Evolutionary conservation across 73 alveolate genomes (phyloP), one percentile per base, ranked within the genome.

Genomic region (Uronychia binucleata): DNA sequence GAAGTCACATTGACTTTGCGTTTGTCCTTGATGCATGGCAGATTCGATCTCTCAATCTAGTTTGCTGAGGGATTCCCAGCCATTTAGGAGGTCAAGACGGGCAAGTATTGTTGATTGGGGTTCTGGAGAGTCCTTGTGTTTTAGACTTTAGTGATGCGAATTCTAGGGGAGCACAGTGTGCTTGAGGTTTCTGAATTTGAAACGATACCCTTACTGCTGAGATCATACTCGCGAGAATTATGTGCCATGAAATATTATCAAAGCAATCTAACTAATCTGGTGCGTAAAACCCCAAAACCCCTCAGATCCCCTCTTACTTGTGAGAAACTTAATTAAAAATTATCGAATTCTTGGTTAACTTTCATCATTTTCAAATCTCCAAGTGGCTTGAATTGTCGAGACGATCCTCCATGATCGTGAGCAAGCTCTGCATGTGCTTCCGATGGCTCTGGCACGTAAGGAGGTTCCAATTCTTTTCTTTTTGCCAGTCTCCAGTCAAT

Each of bases 381-480:
- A n/a, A n/a, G n/a, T n/a, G n/a, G n/a, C n/a, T n/a, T n/a, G n/a
- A n/a, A n/a, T n/a, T n/a, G n/a, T n/a, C n/a, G n/a, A n/a, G n/a
- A n/a, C n/a, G n/a, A n/a, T n/a, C n/a, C n/a, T n/a, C n/a, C n/a
- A n/a, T n/a, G n/a, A n/a, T n/a, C n/a, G n/a, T n/a, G n/a, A n/a
- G n/a, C n/a, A n/a, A n/a, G n/a, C n/a, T n/a, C n/a, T n/a, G n/a
- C n/a, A n/a, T n/a, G n/a, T n/a, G n/a, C n/a, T n/a, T n/a, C n/a
- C n/a, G n/a, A n/a, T n/a, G n/a, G n/a, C 67, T 46, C 67, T 46
- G 67, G 67, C 67, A 46, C 67, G 19, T 46, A 46, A 46, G 67
- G 67, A 46, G 67, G 67, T 46, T 46, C 67, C 67, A 46, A 46
- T 46, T 46, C n/a, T 46, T 46, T 46, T 19, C 67, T 46, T 46